phyloP scores from a whole-genome alignment of 257 asterid genomes.

The Cruciata laevipes region DNA sequence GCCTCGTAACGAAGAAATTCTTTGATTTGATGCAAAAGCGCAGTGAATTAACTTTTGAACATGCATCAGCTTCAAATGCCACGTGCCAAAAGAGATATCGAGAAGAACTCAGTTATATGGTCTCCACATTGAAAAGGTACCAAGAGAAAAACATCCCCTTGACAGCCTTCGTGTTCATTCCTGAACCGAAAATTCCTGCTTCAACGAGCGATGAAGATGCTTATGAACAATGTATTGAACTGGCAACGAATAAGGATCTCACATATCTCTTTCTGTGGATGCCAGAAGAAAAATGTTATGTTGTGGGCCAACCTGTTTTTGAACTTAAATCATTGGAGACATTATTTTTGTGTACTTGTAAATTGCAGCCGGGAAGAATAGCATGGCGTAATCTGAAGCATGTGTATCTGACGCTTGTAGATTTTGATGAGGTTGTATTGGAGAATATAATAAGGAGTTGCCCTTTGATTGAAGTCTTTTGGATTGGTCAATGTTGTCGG shows the following conservation, averaged over 20 bases:
- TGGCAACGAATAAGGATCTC: not conserved
- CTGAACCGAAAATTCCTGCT: too few species aligned
- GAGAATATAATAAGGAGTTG: not conserved
- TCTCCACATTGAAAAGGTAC: not conserved
- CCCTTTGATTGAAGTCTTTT: not conserved
- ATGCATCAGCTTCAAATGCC: too few species aligned
- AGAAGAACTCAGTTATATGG: not conserved
- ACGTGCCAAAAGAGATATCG: not conserved
- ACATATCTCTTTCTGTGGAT: too few species aligned
- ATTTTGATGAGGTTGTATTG: not conserved
- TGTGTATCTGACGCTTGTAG: too few species aligned
- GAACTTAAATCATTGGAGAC: not conserved
- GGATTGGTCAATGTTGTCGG: not conserved
- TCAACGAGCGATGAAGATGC: not conserved
- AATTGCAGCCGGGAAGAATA: not conserved
- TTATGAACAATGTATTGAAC: not conserved
- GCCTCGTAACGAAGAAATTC: not conserved
- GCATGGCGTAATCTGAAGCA: not conserved
- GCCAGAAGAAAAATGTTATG: conserved; percentile 9
- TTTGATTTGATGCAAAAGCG: not conserved
- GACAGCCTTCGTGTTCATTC: not conserved
- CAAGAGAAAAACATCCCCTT: not conserved
- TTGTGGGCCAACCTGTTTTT: too few species aligned
- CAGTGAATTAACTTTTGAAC: too few species aligned
- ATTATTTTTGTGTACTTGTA: not conserved